These are phyloP conservation scores for Hypsizygus marmoreus DNA, from an alignment of 768 basidiomycete genomes.

Conservation along the genomic window DNA sequence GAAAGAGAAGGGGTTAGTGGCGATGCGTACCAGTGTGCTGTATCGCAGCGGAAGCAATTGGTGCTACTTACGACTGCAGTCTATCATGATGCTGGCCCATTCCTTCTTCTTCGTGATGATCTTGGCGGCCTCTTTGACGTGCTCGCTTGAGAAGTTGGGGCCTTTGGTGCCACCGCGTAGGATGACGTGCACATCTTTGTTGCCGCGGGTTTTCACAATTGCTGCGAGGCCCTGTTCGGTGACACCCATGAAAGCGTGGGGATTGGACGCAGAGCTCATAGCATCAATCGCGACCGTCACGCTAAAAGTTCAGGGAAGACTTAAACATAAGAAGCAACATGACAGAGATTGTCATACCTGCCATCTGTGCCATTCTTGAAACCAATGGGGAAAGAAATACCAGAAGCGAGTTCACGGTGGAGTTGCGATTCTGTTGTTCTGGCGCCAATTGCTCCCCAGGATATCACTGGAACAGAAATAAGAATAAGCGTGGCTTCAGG, in stretches of 20 bases:
- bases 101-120: conserved; percentile 65
- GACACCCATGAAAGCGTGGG: conserved; percentile 96
- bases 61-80: conserved; percentile 69
- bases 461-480: conserved; percentile 50
- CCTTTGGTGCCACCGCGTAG: conserved; percentile 91
- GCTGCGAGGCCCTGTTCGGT: conserved; percentile 88
- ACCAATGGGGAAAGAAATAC: conserved; percentile 95
- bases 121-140: conserved; percentile 64
- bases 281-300: conserved; percentile 94
- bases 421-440: conserved; percentile 97
- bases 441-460: conserved; percentile 97
- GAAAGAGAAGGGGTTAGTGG: too few relatives aligned
- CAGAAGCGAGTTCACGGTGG: conserved; percentile 94
- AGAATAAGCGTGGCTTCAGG: conserved; percentile 1
- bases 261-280: conserved; percentile 88
- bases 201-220: conserved; percentile 89
- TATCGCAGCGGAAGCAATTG: not conserved
- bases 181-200: conserved; percentile 91
- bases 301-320: too few relatives aligned
- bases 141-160: conserved; percentile 81
- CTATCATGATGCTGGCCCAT: conserved; percentile 81
- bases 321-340: conserved; percentile 7
- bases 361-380: conserved; percentile 99
- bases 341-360: conserved; percentile 40
- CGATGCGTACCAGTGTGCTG: conserved; percentile 5